These are phyloP conservation scores for Amanita molliuscula DNA, from an alignment of 768 basidiomycete genomes.

Conservation along the genomic window DNA sequence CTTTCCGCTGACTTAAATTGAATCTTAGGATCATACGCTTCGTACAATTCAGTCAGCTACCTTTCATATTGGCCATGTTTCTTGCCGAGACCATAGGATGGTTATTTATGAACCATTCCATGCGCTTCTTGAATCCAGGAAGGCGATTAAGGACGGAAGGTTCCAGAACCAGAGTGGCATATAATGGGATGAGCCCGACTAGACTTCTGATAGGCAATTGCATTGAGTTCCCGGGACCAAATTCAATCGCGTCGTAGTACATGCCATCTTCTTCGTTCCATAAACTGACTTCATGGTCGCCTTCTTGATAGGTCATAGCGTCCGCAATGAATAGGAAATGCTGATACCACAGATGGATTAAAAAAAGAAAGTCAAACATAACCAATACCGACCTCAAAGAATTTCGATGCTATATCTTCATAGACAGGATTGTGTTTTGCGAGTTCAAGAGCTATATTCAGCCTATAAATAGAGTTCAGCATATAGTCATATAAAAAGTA, in stretches of 20 bases:
- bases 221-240: conserved; percentile 70
- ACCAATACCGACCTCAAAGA: conserved; percentile 57
- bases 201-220: conserved; percentile 91
- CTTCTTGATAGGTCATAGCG: conserved; percentile 89
- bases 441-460: conserved; percentile 94
- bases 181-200: conserved; percentile 96
- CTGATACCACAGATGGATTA: conserved; percentile 23
- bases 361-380: background rate
- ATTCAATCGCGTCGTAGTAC: conserved; percentile 97
- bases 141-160: conserved; percentile 82
- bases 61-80: conserved; percentile 96
- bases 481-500: background rate
- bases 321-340: conserved; percentile 98
- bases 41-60: conserved; percentile 23
- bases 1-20: conserved; percentile 42
- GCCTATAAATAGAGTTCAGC: conserved; percentile 34
- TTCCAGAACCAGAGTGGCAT: conserved; percentile 90
- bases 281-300: conserved; percentile 69
- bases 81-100: conserved; percentile 77
- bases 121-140: conserved; percentile 96
- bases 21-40: background rate
- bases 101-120: conserved; percentile 98
- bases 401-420: conserved; percentile 98
- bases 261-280: conserved; percentile 98
- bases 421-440: conserved; percentile 97